Conservation (phyloP, 805 yeast genomes). For the Candida tibetensis region DNA sequence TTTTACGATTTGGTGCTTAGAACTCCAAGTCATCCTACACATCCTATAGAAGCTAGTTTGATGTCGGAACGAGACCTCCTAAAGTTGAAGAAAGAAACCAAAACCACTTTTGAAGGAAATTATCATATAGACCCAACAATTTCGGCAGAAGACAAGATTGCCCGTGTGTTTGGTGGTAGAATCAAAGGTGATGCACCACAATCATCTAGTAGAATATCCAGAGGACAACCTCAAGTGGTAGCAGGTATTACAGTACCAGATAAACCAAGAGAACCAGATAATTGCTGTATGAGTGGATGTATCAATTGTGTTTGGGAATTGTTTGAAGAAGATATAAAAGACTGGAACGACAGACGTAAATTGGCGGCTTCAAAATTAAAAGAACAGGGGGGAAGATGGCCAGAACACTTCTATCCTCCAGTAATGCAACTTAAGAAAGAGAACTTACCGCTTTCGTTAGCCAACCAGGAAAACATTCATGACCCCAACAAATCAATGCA, state of each 20-base stretch:
- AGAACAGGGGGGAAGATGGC: slow-evolving; percentile 43
- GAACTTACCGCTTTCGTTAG: slow-evolving; percentile 36
- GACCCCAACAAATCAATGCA: slow-evolving; percentile 6
- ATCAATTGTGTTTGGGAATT: slow-evolving; percentile 96
- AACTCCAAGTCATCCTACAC: slow-evolving; percentile 32
- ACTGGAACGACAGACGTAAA: slow-evolving; percentile 65
- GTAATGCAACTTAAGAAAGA: slow-evolving; percentile 25
- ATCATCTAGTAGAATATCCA: slow-evolving; percentile 33
- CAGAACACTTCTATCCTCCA: slow-evolving; percentile 42
- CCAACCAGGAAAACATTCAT: slow-evolving; percentile 19
- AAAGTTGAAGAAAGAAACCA: slow-evolving; percentile 18
- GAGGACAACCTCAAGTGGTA: slow-evolving; percentile 37
- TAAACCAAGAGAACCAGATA: slow-evolving; percentile 87
- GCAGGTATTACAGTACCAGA: slow-evolving; percentile 76
- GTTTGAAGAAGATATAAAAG: slow-evolving; percentile 80
- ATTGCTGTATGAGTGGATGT: slow-evolving; percentile 98
- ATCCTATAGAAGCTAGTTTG: slow-evolving; percentile 31
- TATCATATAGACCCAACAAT: slow-evolving; percentile 22
- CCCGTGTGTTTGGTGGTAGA: slow-evolving; percentile 54
- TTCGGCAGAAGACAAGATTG: slow-evolving; percentile 48
- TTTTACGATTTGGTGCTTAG: slow-evolving; percentile 37
- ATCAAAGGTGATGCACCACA: slow-evolving; percentile 50
- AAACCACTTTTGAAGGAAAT: slow-evolving; percentile 30
- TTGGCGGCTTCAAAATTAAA: slow-evolving; percentile 50
- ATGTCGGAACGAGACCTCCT: slow-evolving; percentile 20